Percentiles rank a stretch among this genome's conserved stretches.
phyloP scores from a whole-genome alignment of 441 rosid genomes.

The Corymbia citriodora region DNA sequence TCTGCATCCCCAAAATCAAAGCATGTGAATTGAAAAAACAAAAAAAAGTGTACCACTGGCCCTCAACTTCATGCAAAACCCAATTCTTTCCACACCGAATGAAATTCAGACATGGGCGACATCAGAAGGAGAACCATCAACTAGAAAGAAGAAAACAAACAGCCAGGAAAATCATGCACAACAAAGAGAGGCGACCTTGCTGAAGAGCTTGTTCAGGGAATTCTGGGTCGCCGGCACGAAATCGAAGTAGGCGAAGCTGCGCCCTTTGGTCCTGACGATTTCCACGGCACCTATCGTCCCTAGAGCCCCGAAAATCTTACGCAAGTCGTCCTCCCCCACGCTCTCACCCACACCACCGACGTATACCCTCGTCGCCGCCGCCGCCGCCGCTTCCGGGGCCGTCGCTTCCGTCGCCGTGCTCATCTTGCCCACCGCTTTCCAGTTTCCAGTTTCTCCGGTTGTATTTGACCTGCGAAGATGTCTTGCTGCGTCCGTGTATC shows the following conservation, averaged over 20 bases:
- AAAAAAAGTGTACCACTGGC: not conserved
- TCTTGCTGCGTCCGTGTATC: not conserved
- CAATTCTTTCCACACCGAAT: not conserved
- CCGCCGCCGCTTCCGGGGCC: not conserved
- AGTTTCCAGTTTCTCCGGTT: not conserved
- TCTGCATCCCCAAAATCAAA: not conserved
- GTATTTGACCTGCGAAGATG: not conserved
- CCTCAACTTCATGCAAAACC: not conserved
- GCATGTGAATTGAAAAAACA: not conserved
- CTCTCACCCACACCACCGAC: conserved; percentile 81
- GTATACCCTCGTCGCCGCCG: conserved; percentile 31
- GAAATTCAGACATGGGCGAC: not conserved
- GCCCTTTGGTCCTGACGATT: conserved; percentile 72
- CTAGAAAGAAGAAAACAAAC: not conserved
- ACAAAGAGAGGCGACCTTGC: conserved; percentile 35
- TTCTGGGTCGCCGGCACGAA: conserved; percentile 52
- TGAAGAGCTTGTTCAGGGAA: conserved; percentile 72
- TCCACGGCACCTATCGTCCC: conserved; percentile 48
- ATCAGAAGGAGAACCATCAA: not conserved
- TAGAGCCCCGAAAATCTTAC: conserved; percentile 42
- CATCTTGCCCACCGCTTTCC: not conserved
- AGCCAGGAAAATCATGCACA: not conserved
- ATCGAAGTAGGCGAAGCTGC: conserved; percentile 74
- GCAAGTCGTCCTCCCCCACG: conserved; percentile 54
- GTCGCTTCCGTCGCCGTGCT: not conserved